phyloP scores from a whole-genome alignment of 306 rosid genomes.

The Fragaria vesca region DNA sequence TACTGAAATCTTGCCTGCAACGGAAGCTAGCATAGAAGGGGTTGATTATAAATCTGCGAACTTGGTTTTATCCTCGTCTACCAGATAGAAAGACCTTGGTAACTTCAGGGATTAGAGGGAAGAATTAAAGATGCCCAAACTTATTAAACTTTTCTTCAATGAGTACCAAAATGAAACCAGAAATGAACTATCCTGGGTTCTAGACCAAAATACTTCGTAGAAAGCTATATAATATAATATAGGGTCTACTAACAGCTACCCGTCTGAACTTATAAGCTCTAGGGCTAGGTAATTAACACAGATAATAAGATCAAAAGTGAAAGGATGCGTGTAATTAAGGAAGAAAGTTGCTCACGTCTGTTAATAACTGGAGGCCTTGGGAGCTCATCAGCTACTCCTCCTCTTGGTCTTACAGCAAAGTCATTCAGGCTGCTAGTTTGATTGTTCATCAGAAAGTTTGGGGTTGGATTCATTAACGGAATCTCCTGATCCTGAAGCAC shows the following conservation, averaged over 20 bases:
- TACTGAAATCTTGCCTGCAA: background rate
- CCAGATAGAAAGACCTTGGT: background rate
- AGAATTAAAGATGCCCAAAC: background rate
- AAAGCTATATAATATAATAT: background rate
- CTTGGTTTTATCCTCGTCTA: background rate
- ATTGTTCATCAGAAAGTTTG: conserved; percentile 57
- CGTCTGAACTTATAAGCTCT: background rate
- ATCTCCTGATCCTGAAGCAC: conserved; percentile 60
- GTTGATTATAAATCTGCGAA: background rate
- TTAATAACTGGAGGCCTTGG: conserved; percentile 75
- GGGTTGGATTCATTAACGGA: conserved; percentile 49
- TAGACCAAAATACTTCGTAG: conserved; percentile 12
- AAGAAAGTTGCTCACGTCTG: conserved; percentile 60
- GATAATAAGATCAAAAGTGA: background rate
- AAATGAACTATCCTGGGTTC: conserved; percentile 1
- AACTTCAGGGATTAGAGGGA: background rate
- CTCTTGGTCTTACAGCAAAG: conserved; percentile 56
- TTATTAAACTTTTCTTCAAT: no score
- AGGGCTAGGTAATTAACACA: background rate
- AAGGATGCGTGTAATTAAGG: background rate
- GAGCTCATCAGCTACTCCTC: conserved; percentile 49
- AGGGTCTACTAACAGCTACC: background rate
- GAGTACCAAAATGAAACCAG: background rate
- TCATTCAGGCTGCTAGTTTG: conserved; percentile 47
- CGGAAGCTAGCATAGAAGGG: background rate